These are phyloP conservation scores for Xylaria polymorpha DNA, from an alignment of 2,329 filamentous ascomycete genomes.

Conservation along the genomic window DNA sequence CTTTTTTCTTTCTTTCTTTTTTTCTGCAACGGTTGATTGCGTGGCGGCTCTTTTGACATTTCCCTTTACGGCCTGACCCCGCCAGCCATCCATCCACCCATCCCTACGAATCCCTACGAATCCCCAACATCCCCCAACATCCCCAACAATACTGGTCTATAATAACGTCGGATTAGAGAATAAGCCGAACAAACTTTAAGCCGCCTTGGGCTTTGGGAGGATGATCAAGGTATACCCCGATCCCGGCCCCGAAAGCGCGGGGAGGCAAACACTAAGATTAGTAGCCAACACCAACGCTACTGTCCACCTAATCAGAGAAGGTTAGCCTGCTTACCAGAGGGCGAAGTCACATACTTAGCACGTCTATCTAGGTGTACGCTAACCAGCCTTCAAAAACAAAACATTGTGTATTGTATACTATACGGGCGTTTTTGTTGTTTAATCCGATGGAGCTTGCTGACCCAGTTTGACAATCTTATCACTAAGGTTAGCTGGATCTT, in stretches of 20 bases:
- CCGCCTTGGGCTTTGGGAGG: background rate
- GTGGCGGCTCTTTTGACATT: background rate
- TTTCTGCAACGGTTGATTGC: background rate
- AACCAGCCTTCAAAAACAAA: too few relatives aligned
- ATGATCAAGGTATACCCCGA: background rate
- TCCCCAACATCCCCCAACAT: background rate
- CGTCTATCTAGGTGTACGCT: too few relatives aligned
- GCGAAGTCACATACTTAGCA: too few relatives aligned
- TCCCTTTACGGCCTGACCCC: background rate
- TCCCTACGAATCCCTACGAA: background rate
- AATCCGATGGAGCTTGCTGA: background rate
- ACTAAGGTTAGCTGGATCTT: background rate
- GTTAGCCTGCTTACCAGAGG: background rate
- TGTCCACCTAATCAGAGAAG: background rate
- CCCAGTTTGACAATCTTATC: background rate
- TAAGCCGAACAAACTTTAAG: conserved; percentile 8
- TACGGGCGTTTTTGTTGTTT: background rate
- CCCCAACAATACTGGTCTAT: background rate
- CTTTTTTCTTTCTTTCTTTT: background rate
- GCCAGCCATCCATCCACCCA: too few relatives aligned
- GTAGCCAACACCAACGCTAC: background rate
- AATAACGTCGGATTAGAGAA: background rate
- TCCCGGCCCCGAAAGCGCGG: background rate
- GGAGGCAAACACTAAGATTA: background rate
- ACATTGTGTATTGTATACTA: background rate